phyloP scores from a whole-genome alignment of 192 early-diverging fungal genomes.

The Backusella circina region DNA sequence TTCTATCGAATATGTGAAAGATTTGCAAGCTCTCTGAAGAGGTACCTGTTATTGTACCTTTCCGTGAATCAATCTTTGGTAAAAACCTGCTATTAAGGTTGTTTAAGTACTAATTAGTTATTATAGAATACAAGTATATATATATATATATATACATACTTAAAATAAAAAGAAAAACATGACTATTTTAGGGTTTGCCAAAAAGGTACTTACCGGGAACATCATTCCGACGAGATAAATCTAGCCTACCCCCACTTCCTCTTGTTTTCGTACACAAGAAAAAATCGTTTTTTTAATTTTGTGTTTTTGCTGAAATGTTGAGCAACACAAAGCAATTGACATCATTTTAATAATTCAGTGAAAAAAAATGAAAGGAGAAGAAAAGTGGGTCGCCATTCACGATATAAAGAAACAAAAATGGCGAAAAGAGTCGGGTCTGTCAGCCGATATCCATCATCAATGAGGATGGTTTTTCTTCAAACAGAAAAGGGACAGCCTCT shows the following conservation, averaged over 20 bases:
- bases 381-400: not conserved
- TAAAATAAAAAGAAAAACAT: slow-evolving; percentile 3
- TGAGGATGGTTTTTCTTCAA: not conserved
- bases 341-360: not conserved
- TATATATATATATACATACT: not conserved
- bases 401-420: not conserved
- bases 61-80: not conserved
- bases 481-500: slow-evolving; percentile 5
- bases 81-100: not conserved
- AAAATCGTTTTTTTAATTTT: not conserved
- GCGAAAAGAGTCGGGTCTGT: not conserved
- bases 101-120: not conserved
- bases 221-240: not conserved
- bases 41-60: not conserved
- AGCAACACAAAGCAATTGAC: not conserved
- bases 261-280: not conserved
- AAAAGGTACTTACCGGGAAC: slow-evolving; percentile 2
- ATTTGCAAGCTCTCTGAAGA: not conserved
- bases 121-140: slow-evolving; percentile 2
- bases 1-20: not conserved
- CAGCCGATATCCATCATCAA: slow-evolving; percentile 3
- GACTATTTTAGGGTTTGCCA: slow-evolving; percentile 4
- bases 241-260: slow-evolving; percentile 1
- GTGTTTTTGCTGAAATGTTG: not conserved
- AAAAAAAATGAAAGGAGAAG: not conserved